Base-by-base conservation (phyloP, 2,329 filamentous ascomycete genomes). In the Trichoderma semiorbis region DNA sequence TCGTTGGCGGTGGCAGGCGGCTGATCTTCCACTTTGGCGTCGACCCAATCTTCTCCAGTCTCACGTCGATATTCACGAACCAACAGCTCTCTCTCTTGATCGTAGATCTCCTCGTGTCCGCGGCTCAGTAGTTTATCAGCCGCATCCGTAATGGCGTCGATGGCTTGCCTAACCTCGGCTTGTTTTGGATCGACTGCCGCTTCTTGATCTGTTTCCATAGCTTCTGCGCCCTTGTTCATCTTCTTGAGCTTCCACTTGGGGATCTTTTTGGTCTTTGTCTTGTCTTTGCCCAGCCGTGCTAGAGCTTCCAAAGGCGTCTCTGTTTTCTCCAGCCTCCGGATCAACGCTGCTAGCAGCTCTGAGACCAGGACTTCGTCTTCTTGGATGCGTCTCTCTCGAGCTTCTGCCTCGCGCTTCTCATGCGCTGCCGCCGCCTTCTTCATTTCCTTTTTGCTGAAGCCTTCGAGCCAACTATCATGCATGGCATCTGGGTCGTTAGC, bases 401-500 rank as follows among this genome's bases (percentile, higher is more conserved):
- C 86, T 78, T 97, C 94, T 1, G 89, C 89, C 73, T 97, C 93
- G 34, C 95, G 88, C 82, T 91, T 94, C 77, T 97, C 92, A 70
- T 96, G 93, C 4, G 96, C 96, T 74, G 93, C 94, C 53, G 91
- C 93, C 0, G 96, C 96, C 74, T 89, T 91, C 79, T 90, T 93
- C 86, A 98, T 97, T 72, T 98, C 94, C 81, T 95, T 97, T 80
- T 97, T 98, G 75, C 92, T 96, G 24, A 98, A 84, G 0, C 96
- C 96, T 58, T 97, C 93, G 24, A 99, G 83, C 96, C 96, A 99
- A 36, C 88, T 88, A 82, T 99, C 96, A 80, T 99, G 94, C 28
- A 93, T 89, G 0, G 95, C 93, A 76, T 98, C 94, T 0, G 94
- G 93, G 77, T 99, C 96, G 10, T 84, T 88, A 0, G 95, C 95